Percentiles rank a stretch among this genome's conserved stretches.
Conservation (phyloP, 208 protist genomes). For the Acanthamoeba pearcei region DNA sequence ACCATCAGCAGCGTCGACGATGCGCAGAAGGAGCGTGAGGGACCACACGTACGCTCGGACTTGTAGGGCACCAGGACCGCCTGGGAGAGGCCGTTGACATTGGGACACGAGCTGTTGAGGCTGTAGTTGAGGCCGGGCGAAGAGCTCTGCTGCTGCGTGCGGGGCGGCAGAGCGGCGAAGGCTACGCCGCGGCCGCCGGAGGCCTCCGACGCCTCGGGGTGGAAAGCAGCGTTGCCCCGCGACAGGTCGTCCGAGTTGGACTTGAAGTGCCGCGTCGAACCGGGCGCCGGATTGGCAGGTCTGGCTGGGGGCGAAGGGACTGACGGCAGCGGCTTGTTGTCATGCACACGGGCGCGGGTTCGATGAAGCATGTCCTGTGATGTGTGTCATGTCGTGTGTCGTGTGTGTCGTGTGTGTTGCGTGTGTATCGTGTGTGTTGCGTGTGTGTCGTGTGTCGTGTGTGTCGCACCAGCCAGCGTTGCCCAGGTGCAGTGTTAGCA, state of each 20-base stretch:
- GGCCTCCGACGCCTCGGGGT: not conserved
- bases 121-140: not conserved
- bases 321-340: slow-evolving; percentile 20
- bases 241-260: slow-evolving; percentile 52
- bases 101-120: slow-evolving; percentile 22
- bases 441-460: no score
- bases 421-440: no score
- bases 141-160: not conserved
- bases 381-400: no score
- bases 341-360: not conserved
- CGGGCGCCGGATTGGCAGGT: not conserved
- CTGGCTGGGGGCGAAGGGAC: not conserved
- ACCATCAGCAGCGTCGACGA: no score
- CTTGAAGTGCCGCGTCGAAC: slow-evolving; percentile 25
- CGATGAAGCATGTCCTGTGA: not conserved
- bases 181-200: not conserved
- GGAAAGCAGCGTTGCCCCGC: not conserved
- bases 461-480: no score
- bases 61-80: not conserved
- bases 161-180: not conserved
- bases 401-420: no score
- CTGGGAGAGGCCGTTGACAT: not conserved
- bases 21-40: not conserved
- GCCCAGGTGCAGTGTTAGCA: not conserved
- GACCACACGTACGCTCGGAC: slow-evolving; percentile 15